Percentiles rank a stretch among this genome's conserved stretches.
Conservation (phyloP, 164 flowering plant genomes). For the Stephania japonica region DNA sequence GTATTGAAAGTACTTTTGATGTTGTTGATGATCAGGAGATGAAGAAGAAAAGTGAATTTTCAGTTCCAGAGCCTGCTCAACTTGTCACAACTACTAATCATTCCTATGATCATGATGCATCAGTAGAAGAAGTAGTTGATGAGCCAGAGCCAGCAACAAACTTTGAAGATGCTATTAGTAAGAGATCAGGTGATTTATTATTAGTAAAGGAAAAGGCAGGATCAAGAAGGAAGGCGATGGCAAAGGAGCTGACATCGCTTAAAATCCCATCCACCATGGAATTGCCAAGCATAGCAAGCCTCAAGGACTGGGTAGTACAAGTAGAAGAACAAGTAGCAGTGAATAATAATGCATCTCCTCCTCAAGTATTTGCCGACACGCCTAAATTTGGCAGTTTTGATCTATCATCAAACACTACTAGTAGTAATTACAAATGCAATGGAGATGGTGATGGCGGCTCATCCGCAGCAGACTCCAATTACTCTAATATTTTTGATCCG, state of each 20-base stretch:
- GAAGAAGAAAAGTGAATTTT: not conserved
- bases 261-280: constrained; percentile 25
- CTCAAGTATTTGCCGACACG: constrained; percentile 16
- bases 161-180: not conserved
- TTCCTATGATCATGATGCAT: too few relatives aligned
- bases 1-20: not conserved
- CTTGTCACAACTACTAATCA: not conserved
- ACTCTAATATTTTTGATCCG: constrained; percentile 21
- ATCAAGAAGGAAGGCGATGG: constrained; percentile 24
- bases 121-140: not conserved
- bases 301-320: constrained; percentile 20
- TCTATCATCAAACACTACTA: constrained; percentile 3
- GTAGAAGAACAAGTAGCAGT: constrained; percentile 9
- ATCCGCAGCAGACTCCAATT: not conserved
- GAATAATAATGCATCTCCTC: not conserved
- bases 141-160: not conserved
- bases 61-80: too few relatives aligned
- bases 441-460: not conserved
- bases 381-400: constrained; percentile 33
- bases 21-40: not conserved
- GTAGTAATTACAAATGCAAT: constrained; percentile 7
- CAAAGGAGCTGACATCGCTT: constrained; percentile 24
- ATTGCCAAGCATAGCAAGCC: constrained; percentile 20
- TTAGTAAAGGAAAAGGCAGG: constrained; percentile 11
- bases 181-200: not conserved